Evolutionary conservation across 495 filamentous ascomycete species (phyloP).

Genomic region (Penicillium robsamsonii): DNA sequence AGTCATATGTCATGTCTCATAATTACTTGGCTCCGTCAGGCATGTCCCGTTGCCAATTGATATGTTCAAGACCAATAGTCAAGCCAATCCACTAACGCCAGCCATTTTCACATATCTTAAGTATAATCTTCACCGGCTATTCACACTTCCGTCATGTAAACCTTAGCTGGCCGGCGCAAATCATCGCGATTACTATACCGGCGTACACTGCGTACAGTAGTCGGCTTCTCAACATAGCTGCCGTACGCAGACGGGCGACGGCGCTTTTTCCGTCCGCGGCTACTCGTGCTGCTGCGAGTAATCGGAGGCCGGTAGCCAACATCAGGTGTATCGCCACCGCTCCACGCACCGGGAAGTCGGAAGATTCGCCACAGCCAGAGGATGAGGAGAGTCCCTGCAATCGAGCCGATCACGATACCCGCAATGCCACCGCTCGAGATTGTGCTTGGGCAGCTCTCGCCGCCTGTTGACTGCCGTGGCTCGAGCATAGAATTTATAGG

Average conservation of each 20-base stretch:
- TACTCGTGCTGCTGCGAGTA: conserved; percentile 13
- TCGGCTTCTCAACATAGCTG: conserved; percentile 40
- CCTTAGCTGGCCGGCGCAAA: conserved; percentile 36
- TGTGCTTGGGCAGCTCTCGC: conserved; percentile 34
- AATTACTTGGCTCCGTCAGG: background rate
- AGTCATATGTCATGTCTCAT: conserved; percentile 9
- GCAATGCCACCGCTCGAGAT: conserved; percentile 56
- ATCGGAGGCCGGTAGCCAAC: conserved; percentile 25
- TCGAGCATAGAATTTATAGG: conserved; percentile 19
- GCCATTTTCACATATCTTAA: background rate
- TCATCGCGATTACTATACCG: conserved; percentile 25
- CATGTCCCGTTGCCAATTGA: background rate
- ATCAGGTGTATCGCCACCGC: conserved; percentile 25
- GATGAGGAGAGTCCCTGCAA: conserved; percentile 53
- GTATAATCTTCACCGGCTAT: background rate
- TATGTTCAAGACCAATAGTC: background rate
- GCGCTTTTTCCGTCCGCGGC: conserved; percentile 19
- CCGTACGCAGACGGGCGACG: conserved; percentile 22
- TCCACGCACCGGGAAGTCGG: conserved; percentile 23
- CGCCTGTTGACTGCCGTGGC: conserved; percentile 23
- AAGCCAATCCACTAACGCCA: background rate
- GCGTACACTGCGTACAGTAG: conserved; percentile 18
- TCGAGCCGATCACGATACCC: conserved; percentile 59
- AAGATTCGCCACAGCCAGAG: conserved; percentile 49
- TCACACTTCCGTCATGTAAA: conserved; percentile 29